phyloP scores from a whole-genome alignment of 2,329 filamentous ascomycete species.

The Botrytis hyacinthi region DNA sequence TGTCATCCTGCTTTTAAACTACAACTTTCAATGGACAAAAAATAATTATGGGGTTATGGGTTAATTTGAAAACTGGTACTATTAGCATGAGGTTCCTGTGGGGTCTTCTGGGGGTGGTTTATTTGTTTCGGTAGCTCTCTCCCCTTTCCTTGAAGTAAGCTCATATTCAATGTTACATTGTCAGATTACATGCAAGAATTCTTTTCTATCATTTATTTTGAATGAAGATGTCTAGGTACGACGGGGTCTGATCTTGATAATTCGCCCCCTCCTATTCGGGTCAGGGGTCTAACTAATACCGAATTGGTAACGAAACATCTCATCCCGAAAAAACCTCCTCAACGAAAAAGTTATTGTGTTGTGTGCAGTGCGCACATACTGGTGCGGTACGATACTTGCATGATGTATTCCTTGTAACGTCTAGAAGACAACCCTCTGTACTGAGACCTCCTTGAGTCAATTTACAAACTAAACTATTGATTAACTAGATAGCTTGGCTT shows the following conservation, averaged over 20 bases:
- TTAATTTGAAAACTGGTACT: constrained; percentile 12
- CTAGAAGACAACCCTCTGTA: neutral
- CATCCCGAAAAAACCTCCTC: constrained; percentile 13
- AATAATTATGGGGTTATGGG: neutral
- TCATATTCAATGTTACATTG: neutral
- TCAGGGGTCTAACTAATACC: neutral
- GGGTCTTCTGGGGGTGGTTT: neutral
- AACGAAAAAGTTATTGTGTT: constrained; percentile 1
- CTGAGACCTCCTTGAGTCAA: constrained; percentile 4
- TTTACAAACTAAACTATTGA: neutral
- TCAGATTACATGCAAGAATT: neutral
- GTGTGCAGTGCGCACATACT: constrained; percentile 5
- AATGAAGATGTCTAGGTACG: neutral
- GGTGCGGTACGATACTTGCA: constrained; percentile 4
- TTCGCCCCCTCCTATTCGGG: constrained; percentile 5
- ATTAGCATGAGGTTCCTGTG: constrained; percentile 7
- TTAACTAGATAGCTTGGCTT: constrained; percentile 1
- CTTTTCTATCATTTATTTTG: neutral
- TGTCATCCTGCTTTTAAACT: neutral
- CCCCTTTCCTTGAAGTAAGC: constrained; percentile 1
- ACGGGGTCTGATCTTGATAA: neutral
- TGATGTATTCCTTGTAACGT: constrained; percentile 7
- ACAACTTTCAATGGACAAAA: neutral
- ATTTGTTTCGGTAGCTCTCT: neutral
- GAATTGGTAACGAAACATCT: constrained; percentile 9